These are phyloP conservation scores for Corynascus novoguineensis DNA, from an alignment of 495 filamentous ascomycete species.

Conservation along the genomic window DNA sequence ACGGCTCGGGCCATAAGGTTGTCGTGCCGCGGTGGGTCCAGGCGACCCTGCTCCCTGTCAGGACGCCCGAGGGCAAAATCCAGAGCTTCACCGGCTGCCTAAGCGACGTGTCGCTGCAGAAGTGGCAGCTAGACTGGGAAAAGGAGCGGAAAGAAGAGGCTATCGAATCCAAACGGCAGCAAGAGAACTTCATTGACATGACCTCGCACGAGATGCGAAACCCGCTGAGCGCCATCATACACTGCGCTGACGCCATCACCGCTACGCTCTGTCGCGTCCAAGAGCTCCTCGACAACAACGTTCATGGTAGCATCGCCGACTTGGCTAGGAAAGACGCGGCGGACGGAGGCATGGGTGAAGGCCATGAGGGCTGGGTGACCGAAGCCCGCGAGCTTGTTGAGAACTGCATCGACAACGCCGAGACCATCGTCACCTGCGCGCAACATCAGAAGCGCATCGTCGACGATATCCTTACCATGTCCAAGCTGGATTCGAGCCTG, in stretches of 20 bases:
- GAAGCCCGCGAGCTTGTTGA: constrained; percentile 39
- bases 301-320: background rate
- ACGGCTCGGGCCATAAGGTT: constrained; percentile 28
- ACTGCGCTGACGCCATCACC: constrained; percentile 56
- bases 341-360: background rate
- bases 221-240: constrained; percentile 64
- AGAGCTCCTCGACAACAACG: constrained; percentile 21
- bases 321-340: background rate
- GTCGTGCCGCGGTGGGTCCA: constrained; percentile 30
- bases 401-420: constrained; percentile 59
- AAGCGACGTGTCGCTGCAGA: constrained; percentile 37
- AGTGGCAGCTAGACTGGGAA: constrained; percentile 35
- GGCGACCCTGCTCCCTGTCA: constrained; percentile 35
- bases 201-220: constrained; percentile 75
- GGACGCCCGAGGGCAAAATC: constrained; percentile 26
- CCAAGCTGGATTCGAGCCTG: constrained; percentile 70
- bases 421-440: constrained; percentile 70
- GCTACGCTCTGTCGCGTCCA: constrained; percentile 29
- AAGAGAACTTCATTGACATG: constrained; percentile 74
- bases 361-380: constrained; percentile 9
- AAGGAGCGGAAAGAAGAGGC: constrained; percentile 40
- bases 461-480: constrained; percentile 72
- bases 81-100: constrained; percentile 36
- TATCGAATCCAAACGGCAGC: constrained; percentile 41
- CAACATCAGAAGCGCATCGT: constrained; percentile 77